A percentile compares a stretch with the other conserved stretches of the same genome.
These are phyloP conservation scores for Podospora anserina DNA, from an alignment of 495 filamentous ascomycete species.

Conservation along the genomic window DNA sequence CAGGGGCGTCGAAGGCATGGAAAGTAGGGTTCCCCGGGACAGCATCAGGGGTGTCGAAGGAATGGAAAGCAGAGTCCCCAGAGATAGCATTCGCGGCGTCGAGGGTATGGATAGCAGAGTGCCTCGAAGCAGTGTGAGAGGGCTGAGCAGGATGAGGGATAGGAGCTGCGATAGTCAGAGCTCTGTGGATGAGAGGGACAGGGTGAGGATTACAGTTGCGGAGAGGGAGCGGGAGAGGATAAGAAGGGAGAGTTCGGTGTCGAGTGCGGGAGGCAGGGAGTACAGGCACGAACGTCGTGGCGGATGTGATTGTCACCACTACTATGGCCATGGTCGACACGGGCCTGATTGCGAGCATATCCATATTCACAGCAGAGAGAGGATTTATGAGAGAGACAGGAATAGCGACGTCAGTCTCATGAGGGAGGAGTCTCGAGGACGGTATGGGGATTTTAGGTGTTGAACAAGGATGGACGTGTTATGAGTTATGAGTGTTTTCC, in stretches of 20 bases:
- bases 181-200: background rate
- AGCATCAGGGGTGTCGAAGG: background rate
- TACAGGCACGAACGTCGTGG: constrained; percentile 2
- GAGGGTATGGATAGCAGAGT: constrained; percentile 6
- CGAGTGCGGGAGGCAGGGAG: background rate
- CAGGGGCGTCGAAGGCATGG: background rate
- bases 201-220: constrained; percentile 14
- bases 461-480: background rate
- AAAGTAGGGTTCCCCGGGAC: background rate
- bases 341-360: background rate
- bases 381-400: constrained; percentile 1
- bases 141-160: constrained; percentile 6
- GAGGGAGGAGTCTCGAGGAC: constrained; percentile 3
- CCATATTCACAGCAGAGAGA: constrained; percentile 2
- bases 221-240: constrained; percentile 14
- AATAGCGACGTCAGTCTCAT: background rate
- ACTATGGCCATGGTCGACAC: background rate
- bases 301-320: background rate
- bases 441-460: background rate
- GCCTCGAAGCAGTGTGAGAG: background rate
- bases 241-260: constrained; percentile 5
- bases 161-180: background rate
- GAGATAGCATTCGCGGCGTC: background rate
- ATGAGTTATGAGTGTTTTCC: background rate
- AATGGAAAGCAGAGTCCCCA: background rate